Evolutionary conservation across 352 stramenopile species (phyloP).

Genomic region (Phytophthora macrochlamydospora): DNA sequence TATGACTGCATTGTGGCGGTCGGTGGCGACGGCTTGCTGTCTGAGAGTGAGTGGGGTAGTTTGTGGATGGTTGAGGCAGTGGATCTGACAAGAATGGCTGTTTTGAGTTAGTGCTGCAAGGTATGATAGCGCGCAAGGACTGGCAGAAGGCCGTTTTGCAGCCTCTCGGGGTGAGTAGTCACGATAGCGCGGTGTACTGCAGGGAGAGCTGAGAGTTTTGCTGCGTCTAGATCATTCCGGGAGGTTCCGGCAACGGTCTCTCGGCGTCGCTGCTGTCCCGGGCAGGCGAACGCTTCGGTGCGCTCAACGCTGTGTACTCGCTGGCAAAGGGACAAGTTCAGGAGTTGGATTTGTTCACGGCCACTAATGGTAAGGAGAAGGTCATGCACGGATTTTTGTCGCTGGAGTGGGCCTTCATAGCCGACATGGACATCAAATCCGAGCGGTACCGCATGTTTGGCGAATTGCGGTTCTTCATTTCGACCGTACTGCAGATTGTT

Average conservation of each 20-base stretch:
- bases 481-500: slow-evolving; percentile 46
- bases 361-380: slow-evolving; percentile 49
- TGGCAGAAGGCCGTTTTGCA: slow-evolving; percentile 62
- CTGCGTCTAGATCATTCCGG: slow-evolving; percentile 43
- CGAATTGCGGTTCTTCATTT: slow-evolving; percentile 58
- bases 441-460: slow-evolving; percentile 67
- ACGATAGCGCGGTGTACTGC: no score
- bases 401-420: slow-evolving; percentile 86
- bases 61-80: not conserved
- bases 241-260: slow-evolving; percentile 73
- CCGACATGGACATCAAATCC: slow-evolving; percentile 78
- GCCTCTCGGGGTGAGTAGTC: slow-evolving; percentile 49
- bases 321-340: slow-evolving; percentile 68
- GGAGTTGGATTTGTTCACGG: slow-evolving; percentile 69
- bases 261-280: slow-evolving; percentile 55
- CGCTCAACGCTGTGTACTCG: slow-evolving; percentile 63
- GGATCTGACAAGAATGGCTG: slow-evolving; percentile 9
- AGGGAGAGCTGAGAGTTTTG: slow-evolving; percentile 2
- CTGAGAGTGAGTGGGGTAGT: slow-evolving; percentile 49
- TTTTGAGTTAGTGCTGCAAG: slow-evolving; percentile 65
- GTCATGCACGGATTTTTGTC: slow-evolving; percentile 82
- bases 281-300: slow-evolving; percentile 50
- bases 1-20: slow-evolving; percentile 76
- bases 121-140: slow-evolving; percentile 65
- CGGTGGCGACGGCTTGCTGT: slow-evolving; percentile 72